Evolutionary conservation across 768 basidiomycete species (phyloP), one percentile per base, ranked within the genome.

Genomic region (Aureoboletus auriporus): DNA sequence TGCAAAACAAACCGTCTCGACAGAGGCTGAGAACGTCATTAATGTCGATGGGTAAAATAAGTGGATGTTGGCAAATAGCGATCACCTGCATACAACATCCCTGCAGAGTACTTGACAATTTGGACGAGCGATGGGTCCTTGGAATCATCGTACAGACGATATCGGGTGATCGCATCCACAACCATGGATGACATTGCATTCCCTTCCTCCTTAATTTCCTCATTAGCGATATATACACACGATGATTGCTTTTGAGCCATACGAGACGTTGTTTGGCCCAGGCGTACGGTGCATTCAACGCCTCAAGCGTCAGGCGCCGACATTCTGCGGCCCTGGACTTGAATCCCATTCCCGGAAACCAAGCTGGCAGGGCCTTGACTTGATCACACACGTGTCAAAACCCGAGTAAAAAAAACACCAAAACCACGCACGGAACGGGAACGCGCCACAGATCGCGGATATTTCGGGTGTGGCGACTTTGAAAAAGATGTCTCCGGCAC

Each of bases 1-100:
- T 5, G 10, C n/a, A 13, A 6, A 31, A 59, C 64, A 10, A 49
- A 69, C 68, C 12, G 69, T 65, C 46, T 69, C 66, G 3, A 66
- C 51, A 3, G 65, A 57, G 33, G 59, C 69, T 70, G 34, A 43
- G 6, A 16, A 44, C 23, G 27, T 33, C 8, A 4, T 43, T 11
- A 46, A 40, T 11, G 5, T 12, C n/a, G 11, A 38, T 12, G 17
- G 13, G 11, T 14, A 8, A n/a, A n/a, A 13, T 8, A n/a, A 9
- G 9, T 12, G 5, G 5, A 11, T 5, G 28, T 2, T 20, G 33
- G 7, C 17, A 33, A 26, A 23, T 5, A 36, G n/a, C 11, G 13
- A 20, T 59, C 35, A 62, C 62, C 62, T 45, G 46, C 34, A 30
- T 54, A 64, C 6, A 55, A 26, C 2, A 55, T 43, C 16, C 50